Conservation (phyloP, 441 rosid species). For the Arabidopsis hybrid region DNA sequence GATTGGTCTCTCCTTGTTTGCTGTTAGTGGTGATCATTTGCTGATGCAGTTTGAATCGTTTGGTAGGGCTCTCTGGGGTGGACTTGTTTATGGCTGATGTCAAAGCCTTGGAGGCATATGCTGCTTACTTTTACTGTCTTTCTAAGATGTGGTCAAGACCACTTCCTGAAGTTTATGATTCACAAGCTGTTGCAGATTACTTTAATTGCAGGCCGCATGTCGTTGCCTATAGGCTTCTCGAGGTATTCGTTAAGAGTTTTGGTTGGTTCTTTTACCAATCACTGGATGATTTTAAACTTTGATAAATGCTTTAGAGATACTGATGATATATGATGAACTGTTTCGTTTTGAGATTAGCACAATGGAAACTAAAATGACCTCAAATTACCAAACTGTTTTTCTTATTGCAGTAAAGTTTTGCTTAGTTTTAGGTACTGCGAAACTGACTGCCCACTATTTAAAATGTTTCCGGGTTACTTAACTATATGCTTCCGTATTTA, state of each 20-base stretch:
- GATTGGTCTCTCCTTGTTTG: constrained; percentile 2
- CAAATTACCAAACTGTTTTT: constrained; percentile 1
- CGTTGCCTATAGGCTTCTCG: constrained; percentile 83
- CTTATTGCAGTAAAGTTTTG: not conserved
- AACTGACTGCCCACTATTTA: not conserved
- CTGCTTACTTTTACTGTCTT: constrained; percentile 62
- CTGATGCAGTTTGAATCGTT: constrained; percentile 22
- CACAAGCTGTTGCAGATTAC: constrained; percentile 76
- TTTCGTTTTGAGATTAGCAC: constrained; percentile 8
- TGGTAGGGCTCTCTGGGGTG: constrained; percentile 76
- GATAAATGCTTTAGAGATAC: not conserved
- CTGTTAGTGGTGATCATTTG: constrained; percentile 33
- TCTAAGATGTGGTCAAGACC: constrained; percentile 90
- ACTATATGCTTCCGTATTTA: not conserved
- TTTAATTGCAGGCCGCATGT: constrained; percentile 93
- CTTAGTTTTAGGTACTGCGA: not conserved
- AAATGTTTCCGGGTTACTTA: not conserved
- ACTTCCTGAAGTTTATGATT: constrained; percentile 85
- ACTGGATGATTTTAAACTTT: constrained; percentile 10
- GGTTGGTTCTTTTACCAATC: constrained; percentile 11
- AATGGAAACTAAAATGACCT: not conserved
- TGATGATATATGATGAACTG: not conserved
- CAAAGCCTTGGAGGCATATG: constrained; percentile 84
- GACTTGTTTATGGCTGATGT: constrained; percentile 94
- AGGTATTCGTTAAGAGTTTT: constrained; percentile 57